Evolutionary conservation across 768 basidiomycete species (phyloP), one percentile per base, ranked within the genome.

Genomic region (Cystofilobasidium ferigula): DNA sequence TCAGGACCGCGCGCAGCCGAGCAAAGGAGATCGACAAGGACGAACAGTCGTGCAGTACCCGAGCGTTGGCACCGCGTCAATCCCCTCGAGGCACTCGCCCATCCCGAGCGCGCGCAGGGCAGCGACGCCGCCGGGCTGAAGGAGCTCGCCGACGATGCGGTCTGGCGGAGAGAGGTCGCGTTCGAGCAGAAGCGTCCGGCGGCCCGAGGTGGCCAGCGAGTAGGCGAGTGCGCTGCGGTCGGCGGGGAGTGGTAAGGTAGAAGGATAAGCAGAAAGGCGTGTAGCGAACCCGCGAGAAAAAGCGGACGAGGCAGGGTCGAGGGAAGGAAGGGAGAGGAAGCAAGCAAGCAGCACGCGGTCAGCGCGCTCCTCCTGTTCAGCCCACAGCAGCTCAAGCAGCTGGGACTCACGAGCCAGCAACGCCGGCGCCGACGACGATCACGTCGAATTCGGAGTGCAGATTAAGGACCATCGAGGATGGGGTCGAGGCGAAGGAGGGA

Each of bases 101-200:
- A 99, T 75, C 0, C 90, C 93, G n/a, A 99, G 82, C 42, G 82
- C 77, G 64, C 82, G 77, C 53, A 99, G 78, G 0, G 90, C 84
- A 16, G 79, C 78, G 28, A 91, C 84, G 0, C 95, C 95, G 1
- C 86, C 92, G 1, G 95, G 95, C 73, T 99, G 95, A 28, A 99
- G 79, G 0, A 98, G 84, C 38, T 99, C 95, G 30, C 95, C 95
- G 38, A 98, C 95, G 70, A 99, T 98, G 22, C 95, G 83, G 80
- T 98, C 91, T 0, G 95, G 95, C 74, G 90, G 87, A 0, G 86
- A 81, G 4, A 98, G 81, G 18, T 93, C 94, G 14, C 94, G 85
- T 76, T 99, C 95, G 63, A 99, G 79, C 0, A 97, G 78, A 22
- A 86, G 86, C 70, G 97, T 85, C 26, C 84, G 82, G 24, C 91